Conservation (phyloP, 306 rosid genomes). For the Malus sieversii region DNA sequence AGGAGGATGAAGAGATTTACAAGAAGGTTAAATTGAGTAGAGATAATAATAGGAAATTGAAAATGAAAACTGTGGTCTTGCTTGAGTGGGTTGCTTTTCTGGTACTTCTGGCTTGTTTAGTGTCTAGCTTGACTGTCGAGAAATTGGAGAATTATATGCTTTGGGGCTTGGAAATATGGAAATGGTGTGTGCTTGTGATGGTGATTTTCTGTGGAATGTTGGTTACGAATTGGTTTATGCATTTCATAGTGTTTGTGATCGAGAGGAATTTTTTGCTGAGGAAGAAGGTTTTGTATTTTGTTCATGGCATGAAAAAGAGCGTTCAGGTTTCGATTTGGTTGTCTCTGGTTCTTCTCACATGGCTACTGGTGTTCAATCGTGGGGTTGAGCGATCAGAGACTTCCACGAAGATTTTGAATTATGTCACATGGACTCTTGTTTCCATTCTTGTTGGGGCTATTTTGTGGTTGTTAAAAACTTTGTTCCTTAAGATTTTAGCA, state of each 20-base stretch:
- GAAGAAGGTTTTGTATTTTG: slow-evolving; percentile 85
- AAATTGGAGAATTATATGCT: slow-evolving; percentile 11
- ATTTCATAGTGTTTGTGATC: slow-evolving; percentile 59
- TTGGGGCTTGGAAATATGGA: slow-evolving; percentile 75
- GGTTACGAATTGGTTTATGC: slow-evolving; percentile 73
- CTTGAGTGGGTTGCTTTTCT: slow-evolving; percentile 37
- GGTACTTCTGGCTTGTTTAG: slow-evolving; percentile 38
- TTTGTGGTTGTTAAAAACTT: slow-evolving; percentile 66
- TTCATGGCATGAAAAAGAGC: slow-evolving; percentile 80
- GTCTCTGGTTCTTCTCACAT: slow-evolving; percentile 53
- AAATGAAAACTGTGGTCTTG: slow-evolving; percentile 31
- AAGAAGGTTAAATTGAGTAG: slow-evolving; percentile 48
- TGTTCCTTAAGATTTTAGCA: slow-evolving; percentile 61
- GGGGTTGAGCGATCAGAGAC: slow-evolving; percentile 40
- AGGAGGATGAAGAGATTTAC: slow-evolving; percentile 58
- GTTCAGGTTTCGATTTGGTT: slow-evolving; percentile 73
- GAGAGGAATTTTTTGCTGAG: slow-evolving; percentile 71
- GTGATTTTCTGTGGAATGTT: slow-evolving; percentile 74
- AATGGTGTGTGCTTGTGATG: slow-evolving; percentile 71
- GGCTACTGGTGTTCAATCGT: slow-evolving; percentile 52
- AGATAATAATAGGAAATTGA: slow-evolving; percentile 40
- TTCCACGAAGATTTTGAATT: slow-evolving; percentile 33
- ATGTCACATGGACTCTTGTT: slow-evolving; percentile 62
- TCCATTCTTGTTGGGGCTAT: slow-evolving; percentile 65
- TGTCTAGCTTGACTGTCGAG: slow-evolving; percentile 47